These are phyloP conservation scores for Diplocarpon rosae DNA, from an alignment of 2,329 filamentous ascomycete genomes.

Conservation along the genomic window DNA sequence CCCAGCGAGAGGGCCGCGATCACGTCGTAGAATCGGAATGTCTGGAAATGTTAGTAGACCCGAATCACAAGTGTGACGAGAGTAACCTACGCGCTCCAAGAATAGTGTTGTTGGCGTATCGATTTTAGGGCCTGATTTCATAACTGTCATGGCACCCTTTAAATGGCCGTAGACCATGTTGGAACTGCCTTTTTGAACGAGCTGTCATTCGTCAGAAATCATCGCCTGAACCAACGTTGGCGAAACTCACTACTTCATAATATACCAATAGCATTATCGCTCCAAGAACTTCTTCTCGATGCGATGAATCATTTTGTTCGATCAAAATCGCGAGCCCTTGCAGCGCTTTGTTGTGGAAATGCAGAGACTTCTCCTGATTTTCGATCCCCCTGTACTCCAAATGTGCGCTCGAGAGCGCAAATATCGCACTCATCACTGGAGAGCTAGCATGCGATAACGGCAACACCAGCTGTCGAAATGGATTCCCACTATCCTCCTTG, in stretches of 20 bases:
- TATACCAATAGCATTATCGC: conserved; percentile 52
- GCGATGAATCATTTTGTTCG: conserved; percentile 37
- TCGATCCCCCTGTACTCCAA: conserved; percentile 53
- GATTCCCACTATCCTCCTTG: conserved; percentile 50
- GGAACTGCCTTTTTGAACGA: conserved; percentile 47
- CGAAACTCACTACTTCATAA: conserved; percentile 46
- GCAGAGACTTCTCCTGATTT: conserved; percentile 42
- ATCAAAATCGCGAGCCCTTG: conserved; percentile 47
- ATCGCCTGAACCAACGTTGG: background rate
- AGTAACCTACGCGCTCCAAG: conserved; percentile 41
- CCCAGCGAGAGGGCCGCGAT: conserved; percentile 52
- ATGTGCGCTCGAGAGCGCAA: conserved; percentile 74
- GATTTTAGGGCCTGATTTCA: conserved; percentile 37
- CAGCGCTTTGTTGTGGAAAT: conserved; percentile 49
- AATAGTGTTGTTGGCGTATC: conserved; percentile 43
- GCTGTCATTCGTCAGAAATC: conserved; percentile 33
- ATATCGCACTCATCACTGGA: conserved; percentile 70
- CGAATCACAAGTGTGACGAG: background rate
- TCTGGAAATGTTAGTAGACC: conserved; percentile 34
- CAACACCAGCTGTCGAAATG: conserved; percentile 52
- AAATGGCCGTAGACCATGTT: conserved; percentile 51
- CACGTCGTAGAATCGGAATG: conserved; percentile 55
- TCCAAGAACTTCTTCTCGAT: conserved; percentile 47
- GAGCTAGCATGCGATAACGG: conserved; percentile 44
- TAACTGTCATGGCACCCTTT: conserved; percentile 50